Evolutionary conservation across 805 yeast genomes (phyloP).

Genomic region (Candida broadrunensis): DNA sequence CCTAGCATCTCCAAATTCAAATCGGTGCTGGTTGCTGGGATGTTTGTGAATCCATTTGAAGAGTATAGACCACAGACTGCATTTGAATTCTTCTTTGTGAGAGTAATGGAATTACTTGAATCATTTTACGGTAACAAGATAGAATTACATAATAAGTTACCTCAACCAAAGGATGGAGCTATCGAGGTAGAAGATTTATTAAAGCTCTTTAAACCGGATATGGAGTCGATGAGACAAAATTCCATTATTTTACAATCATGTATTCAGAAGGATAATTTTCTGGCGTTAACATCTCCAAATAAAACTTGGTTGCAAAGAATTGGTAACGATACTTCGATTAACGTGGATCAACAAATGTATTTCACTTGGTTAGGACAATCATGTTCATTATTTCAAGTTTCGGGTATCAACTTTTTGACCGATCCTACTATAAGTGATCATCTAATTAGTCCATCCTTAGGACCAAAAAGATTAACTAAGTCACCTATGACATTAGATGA

Average conservation of each 20-base stretch:
- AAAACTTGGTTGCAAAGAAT: not conserved
- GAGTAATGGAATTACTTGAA: conserved; percentile 70
- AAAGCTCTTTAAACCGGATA: conserved; percentile 59
- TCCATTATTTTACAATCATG: conserved; percentile 27
- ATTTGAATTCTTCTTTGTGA: conserved; percentile 75
- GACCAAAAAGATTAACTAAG: conserved; percentile 83
- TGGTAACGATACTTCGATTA: conserved; percentile 13
- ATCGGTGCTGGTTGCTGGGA: conserved; percentile 56
- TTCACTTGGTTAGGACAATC: conserved; percentile 95
- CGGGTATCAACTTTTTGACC: conserved; percentile 72
- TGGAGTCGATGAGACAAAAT: conserved; percentile 40
- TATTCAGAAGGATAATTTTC: conserved; percentile 15
- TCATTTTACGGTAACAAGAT: conserved; percentile 38
- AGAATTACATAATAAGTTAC: conserved; percentile 33
- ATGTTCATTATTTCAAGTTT: conserved; percentile 70
- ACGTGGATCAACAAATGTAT: conserved; percentile 48
- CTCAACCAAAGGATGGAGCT: conserved; percentile 48
- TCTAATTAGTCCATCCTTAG: conserved; percentile 59
- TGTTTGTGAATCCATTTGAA: conserved; percentile 85
- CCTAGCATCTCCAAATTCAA: conserved; percentile 22
- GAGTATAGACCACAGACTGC: conserved; percentile 90
- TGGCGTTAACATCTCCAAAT: conserved; percentile 6
- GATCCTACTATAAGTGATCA: conserved; percentile 79
- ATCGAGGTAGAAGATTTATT: conserved; percentile 51
- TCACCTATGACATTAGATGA: conserved; percentile 65